Conservation (phyloP, 371 early-diverging fungal genomes). For the Rhizopus delemar region DNA sequence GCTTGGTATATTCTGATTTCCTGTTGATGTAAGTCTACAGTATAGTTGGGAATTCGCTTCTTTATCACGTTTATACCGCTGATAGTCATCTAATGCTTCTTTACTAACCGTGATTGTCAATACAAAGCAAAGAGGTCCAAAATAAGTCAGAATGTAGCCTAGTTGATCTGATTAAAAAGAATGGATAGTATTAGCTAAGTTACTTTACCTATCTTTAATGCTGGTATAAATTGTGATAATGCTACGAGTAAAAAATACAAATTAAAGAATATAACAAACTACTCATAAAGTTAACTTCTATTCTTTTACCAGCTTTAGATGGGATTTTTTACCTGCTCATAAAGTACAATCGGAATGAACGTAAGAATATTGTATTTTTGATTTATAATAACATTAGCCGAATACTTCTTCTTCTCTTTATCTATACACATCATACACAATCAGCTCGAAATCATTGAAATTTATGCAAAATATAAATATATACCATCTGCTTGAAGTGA, state of each 20-base stretch:
- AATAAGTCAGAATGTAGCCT: conserved; percentile 92
- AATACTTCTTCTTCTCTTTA: conserved; percentile 60
- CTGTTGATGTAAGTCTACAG: conserved; percentile 56
- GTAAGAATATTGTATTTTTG: conserved; percentile 94
- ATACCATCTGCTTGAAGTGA: conserved; percentile 36
- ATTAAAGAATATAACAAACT: conserved; percentile 97
- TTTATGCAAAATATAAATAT: no score
- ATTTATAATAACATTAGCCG: conserved; percentile 91
- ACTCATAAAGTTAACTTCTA: background rate
- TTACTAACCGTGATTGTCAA: conserved; percentile 92
- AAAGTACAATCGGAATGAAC: conserved; percentile 91
- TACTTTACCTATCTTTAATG: conserved; percentile 73
- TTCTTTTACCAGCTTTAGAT: no score
- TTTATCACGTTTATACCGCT: conserved; percentile 86
- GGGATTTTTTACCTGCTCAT: conserved; percentile 76
- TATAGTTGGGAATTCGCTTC: conserved; percentile 93
- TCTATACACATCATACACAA: conserved; percentile 24
- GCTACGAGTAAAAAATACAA: conserved; percentile 96
- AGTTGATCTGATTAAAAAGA: conserved; percentile 9
- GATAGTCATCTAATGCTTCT: conserved; percentile 96
- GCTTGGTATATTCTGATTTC: conserved; percentile 71
- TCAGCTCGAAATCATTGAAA: no score
- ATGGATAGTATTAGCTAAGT: background rate
- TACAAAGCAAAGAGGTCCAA: conserved; percentile 96
- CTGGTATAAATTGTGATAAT: conserved; percentile 91